Conservation (phyloP, 2,329 filamentous ascomycete species). For the Paecilomyces niveus region DNA sequence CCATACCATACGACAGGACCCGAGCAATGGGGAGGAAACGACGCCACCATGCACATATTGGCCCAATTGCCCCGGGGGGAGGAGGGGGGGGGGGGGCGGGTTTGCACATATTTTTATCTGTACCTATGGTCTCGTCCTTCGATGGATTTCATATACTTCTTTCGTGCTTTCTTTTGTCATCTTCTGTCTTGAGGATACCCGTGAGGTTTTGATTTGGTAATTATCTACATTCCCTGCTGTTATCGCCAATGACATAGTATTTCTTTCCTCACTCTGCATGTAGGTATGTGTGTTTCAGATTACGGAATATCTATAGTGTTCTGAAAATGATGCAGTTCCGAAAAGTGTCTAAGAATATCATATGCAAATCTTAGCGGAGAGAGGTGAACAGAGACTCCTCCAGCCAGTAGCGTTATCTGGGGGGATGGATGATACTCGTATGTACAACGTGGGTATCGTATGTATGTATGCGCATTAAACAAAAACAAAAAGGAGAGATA, state of each 20-base stretch:
- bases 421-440: background rate
- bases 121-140: background rate
- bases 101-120: background rate
- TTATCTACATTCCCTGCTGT: no score
- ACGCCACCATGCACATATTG: background rate
- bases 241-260: background rate
- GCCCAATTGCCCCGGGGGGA: no score
- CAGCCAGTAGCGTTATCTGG: background rate
- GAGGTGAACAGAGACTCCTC: background rate
- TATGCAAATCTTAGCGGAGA: background rate
- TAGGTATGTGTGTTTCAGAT: background rate
- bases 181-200: background rate
- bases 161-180: no score
- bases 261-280: background rate
- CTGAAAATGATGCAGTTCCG: background rate
- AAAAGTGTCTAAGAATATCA: background rate
- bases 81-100: no score
- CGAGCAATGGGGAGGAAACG: background rate
- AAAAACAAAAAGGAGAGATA: background rate
- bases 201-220: background rate
- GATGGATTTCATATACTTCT: background rate
- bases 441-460: conserved; percentile 1
- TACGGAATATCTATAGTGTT: background rate
- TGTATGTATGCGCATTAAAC: background rate
- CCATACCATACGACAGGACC: no score